Percentiles rank a stretch among this genome's conserved stretches.
Conservation (phyloP, 768 basidiomycete species). For the Kwoniella sp. region DNA sequence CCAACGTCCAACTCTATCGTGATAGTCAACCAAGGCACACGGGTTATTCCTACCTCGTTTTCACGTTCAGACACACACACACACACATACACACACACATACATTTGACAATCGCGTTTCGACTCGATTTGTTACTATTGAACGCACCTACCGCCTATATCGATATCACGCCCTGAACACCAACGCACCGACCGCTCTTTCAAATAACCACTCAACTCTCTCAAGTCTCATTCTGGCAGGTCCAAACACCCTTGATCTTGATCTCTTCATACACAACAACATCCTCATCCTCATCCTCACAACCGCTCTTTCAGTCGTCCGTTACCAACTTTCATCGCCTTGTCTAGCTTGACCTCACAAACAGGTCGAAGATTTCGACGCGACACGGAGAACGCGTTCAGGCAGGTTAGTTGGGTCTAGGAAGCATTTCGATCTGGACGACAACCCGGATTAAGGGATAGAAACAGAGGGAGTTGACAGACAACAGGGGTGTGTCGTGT, state of each 20-base stretch:
- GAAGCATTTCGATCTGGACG: slow-evolving; percentile 20
- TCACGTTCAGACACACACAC: neutral
- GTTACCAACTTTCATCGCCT: neutral
- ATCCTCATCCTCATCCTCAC: slow-evolving; percentile 1
- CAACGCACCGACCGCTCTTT: neutral
- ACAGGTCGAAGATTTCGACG: neutral
- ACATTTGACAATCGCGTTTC: slow-evolving; percentile 17
- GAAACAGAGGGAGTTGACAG: neutral
- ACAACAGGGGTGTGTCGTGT: neutral
- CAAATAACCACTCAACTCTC: neutral
- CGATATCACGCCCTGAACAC: neutral
- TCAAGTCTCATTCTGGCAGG: neutral
- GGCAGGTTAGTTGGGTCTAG: neutral
- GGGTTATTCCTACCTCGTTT: too few relatives aligned
- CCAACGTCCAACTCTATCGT: slow-evolving; percentile 4
- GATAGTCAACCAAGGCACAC: neutral
- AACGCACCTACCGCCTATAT: neutral
- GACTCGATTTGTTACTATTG: neutral
- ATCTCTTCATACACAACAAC: neutral
- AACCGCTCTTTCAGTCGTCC: neutral
- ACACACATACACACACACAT: neutral
- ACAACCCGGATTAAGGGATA: slow-evolving; percentile 14
- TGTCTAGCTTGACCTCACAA: neutral
- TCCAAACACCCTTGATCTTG: neutral
- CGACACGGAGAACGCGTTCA: neutral